Evolutionary conservation across 805 yeast species (phyloP), one percentile per base, ranked within the genome.

Genomic region (Metschnikowia matae): DNA sequence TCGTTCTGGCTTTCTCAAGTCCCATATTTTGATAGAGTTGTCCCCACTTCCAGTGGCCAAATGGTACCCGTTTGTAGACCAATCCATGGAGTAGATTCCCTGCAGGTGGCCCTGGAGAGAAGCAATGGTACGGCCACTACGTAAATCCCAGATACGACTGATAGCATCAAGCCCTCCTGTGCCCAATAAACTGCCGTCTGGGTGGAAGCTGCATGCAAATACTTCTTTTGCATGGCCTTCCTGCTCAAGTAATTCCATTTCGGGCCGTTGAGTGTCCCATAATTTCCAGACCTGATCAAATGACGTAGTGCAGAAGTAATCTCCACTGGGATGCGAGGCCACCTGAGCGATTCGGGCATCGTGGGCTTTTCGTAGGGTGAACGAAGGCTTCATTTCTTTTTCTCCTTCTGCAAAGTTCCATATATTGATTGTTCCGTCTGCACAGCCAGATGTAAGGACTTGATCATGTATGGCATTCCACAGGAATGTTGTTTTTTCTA

Each of bases 161-260:
- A 82, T 67, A 0, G 84, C 86, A 65, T 92, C 97, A 5, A 84
- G 68, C 0, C 97, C 96, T 3, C 85, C 94, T 11, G 89, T 80
- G 0, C 86, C 84, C 6, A 86, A 59, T 5, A 92, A 65, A 2
- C 92, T 73, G 0, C 98, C 97, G 59, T 89, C 96, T 0, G 77
- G 75, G 52, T 90, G 95, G 54, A 85, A 78, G 1, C 79, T 68
- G 3, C 87, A 64, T 0, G 82, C 61, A 52, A 79, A 82, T 0
- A 90, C 83, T 50, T 83, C 94, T 58, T 82, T 84, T 1, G 87
- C 70, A 62, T 92, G 97, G 0, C 97, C 97, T 62, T 89, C 96
- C 64, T 92, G 98, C 51, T 80, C 72, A 38, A 80, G 69, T 6
- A 92, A 60, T 48, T 82, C 58, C 8, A 40, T 47, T 11, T 58